Conservation (phyloP, 352 stramenopile species). For the Phytophthora sp. region DNA sequence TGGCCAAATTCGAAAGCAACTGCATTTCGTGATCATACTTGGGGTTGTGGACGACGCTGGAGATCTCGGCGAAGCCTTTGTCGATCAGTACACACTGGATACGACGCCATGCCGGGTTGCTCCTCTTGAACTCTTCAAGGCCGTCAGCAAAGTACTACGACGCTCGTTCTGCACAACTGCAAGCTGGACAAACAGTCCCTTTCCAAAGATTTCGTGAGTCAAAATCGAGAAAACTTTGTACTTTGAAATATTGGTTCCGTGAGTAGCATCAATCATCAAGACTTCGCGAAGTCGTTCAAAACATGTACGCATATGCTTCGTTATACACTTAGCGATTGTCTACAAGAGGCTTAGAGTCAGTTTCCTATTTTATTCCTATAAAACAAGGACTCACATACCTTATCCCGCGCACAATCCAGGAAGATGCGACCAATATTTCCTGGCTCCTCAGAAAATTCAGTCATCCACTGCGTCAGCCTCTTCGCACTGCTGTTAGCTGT, state of each 20-base stretch:
- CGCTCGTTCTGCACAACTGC: too few relatives aligned
- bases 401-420: not conserved
- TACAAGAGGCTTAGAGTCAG: not conserved
- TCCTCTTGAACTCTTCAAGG: too few relatives aligned
- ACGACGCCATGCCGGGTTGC: too few relatives aligned
- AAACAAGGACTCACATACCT: not conserved
- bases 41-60: not conserved
- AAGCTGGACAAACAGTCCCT: too few relatives aligned
- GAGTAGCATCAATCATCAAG: slow-evolving; percentile 30
- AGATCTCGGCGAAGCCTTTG: not conserved
- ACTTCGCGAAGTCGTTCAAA: slow-evolving; percentile 24
- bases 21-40: not conserved
- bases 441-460: slow-evolving; percentile 21
- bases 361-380: not conserved
- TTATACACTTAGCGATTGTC: slow-evolving; percentile 26
- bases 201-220: slow-evolving; percentile 18
- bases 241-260: slow-evolving; percentile 20
- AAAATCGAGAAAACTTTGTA: slow-evolving; percentile 6
- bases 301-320: slow-evolving; percentile 14
- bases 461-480: slow-evolving; percentile 11
- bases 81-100: too few relatives aligned
- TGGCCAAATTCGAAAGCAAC: too few relatives aligned
- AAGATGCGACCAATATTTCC: slow-evolving; percentile 28
- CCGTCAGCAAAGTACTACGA: too few relatives aligned
- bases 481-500: not conserved